Evolutionary conservation across 1,284 basidiomycete genomes (phyloP).

Genomic region (Mixia osmundae): DNA sequence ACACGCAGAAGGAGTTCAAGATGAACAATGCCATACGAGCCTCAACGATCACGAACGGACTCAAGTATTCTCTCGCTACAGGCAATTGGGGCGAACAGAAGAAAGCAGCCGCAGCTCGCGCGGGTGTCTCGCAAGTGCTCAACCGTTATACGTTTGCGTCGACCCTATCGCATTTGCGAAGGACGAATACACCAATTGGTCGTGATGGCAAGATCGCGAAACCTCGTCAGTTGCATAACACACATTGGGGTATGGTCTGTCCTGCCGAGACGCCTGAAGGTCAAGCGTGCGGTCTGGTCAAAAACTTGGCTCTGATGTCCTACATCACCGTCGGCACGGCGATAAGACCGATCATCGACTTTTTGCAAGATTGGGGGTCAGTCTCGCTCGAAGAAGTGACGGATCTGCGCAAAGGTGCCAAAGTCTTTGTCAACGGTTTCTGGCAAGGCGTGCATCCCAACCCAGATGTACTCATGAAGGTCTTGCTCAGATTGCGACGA

Average conservation of each 20-base stretch:
- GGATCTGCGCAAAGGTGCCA: conserved; percentile 60
- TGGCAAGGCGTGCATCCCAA: conserved; percentile 99
- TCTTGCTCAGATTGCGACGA: conserved; percentile 71
- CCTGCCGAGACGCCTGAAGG: conserved; percentile 98
- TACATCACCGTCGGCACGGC: conserved; percentile 95
- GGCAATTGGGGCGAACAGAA: conserved; percentile 99
- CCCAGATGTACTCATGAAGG: conserved; percentile 72
- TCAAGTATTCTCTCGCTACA: conserved; percentile 93
- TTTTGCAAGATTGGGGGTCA: conserved; percentile 93
- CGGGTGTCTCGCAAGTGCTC: conserved; percentile 94
- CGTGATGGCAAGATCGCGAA: conserved; percentile 98
- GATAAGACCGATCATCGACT: conserved; percentile 90
- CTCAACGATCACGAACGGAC: conserved; percentile 89
- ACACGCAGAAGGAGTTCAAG: conserved; percentile 88
- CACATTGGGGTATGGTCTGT: conserved; percentile 99
- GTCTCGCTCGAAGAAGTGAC: conserved; percentile 59
- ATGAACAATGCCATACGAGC: conserved; percentile 79
- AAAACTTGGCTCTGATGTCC: conserved; percentile 92
- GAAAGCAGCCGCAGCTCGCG: conserved; percentile 92
- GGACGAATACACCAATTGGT: conserved; percentile 93
- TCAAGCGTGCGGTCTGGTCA: conserved; percentile 95
- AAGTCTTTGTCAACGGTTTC: conserved; percentile 97
- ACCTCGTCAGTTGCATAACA: conserved; percentile 95
- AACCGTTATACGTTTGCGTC: conserved; percentile 98
- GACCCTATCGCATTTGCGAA: conserved; percentile 87